Evolutionary conservation across 2,329 filamentous ascomycete genomes (phyloP).

Genomic region (Hypoxylon sp.): DNA sequence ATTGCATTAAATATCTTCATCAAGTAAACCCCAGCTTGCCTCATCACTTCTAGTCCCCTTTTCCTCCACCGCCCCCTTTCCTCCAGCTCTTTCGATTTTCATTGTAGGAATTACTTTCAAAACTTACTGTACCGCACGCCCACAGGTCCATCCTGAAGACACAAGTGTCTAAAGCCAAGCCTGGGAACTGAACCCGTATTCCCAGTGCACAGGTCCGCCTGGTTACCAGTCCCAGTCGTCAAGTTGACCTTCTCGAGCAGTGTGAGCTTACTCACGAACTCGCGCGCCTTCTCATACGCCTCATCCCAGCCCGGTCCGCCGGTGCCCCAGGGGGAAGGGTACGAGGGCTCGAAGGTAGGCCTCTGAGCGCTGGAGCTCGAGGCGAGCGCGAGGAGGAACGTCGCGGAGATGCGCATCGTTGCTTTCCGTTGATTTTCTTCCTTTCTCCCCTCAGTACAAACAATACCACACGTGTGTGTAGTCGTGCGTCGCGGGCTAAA

Average conservation of each 20-base stretch:
- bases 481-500: background rate
- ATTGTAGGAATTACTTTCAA: too few relatives aligned
- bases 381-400: constrained; percentile 23
- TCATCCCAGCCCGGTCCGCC: constrained; percentile 65
- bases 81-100: too few relatives aligned
- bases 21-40: background rate
- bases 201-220: constrained; percentile 57
- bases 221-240: constrained; percentile 77
- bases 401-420: constrained; percentile 27
- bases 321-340: constrained; percentile 48
- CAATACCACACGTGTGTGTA: background rate
- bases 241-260: constrained; percentile 82
- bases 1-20: background rate
- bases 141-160: constrained; percentile 79
- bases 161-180: constrained; percentile 71
- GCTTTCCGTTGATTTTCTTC: background rate
- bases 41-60: background rate
- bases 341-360: constrained; percentile 43
- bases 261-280: constrained; percentile 77
- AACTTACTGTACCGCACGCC: constrained; percentile 70
- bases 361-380: constrained; percentile 24
- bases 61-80: too few relatives aligned
- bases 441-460: background rate
- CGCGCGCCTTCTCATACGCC: constrained; percentile 74
- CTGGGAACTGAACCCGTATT: constrained; percentile 64